phyloP scores from a whole-genome alignment of 192 early-diverging fungal genomes.

The Oehlia diaphana region DNA sequence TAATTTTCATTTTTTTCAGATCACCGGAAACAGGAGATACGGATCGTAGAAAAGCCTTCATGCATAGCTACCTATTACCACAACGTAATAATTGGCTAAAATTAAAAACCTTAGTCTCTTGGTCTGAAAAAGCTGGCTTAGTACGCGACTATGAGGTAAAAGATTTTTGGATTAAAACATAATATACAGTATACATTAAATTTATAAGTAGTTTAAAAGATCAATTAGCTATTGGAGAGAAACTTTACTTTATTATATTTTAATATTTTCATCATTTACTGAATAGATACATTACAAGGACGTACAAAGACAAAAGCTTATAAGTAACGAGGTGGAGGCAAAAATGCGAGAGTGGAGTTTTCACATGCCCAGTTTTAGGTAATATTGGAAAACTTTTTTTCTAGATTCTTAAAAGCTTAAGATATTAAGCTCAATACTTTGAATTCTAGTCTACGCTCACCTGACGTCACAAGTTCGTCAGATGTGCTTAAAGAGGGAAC shows the following conservation, averaged over 20 bases:
- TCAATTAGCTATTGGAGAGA: too few species aligned
- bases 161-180: neutral
- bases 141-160: slow-evolving; percentile 2
- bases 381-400: neutral
- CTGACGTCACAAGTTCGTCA: slow-evolving; percentile 79
- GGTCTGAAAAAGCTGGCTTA: slow-evolving; percentile 7
- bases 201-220: too few species aligned
- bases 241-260: neutral
- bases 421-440: neutral
- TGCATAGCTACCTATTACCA: neutral
- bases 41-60: slow-evolving; percentile 4
- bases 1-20: neutral
- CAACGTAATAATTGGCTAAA: slow-evolving; percentile 8
- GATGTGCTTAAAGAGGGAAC: slow-evolving; percentile 84
- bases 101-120: neutral
- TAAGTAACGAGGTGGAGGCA: neutral
- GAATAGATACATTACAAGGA: neutral
- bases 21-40: neutral
- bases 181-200: too few species aligned
- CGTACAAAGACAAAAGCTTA: neutral
- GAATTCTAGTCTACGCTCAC: slow-evolving; percentile 29
- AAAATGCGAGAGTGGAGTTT: neutral
- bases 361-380: neutral
- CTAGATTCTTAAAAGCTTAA: too few species aligned
- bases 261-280: neutral